phyloP scores from a whole-genome alignment of 805 yeast genomes.

The Candida bentonensis region DNA sequence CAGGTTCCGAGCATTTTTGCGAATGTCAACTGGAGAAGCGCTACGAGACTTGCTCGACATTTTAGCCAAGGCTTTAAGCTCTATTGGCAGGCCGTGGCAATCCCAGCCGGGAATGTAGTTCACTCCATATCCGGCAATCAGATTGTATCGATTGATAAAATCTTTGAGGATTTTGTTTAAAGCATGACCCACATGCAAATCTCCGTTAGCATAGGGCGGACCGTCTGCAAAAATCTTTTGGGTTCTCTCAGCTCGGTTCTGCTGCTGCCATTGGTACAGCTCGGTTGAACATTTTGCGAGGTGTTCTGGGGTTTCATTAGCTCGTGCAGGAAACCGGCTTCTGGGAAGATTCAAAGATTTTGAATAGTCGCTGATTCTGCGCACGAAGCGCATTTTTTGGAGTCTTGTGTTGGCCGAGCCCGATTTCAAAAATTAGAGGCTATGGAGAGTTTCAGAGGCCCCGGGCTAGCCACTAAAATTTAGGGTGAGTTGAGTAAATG shows the following conservation, averaged over 20 bases:
- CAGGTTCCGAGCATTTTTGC: conserved; percentile 51
- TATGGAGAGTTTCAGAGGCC: too few relatives aligned
- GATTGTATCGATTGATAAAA: conserved; percentile 58
- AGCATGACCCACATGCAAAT: conserved; percentile 83
- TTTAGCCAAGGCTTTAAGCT: conserved; percentile 56
- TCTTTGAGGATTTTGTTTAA: conserved; percentile 83
- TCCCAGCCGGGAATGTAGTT: conserved; percentile 94
- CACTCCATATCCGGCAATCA: conserved; percentile 48
- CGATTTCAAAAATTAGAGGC: too few relatives aligned
- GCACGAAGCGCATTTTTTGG: not conserved
- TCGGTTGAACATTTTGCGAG: conserved; percentile 42
- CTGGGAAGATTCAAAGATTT: conserved; percentile 49
- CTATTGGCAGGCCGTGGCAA: conserved; percentile 96
- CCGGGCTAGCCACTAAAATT: too few relatives aligned
- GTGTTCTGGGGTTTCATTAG: conserved; percentile 32
- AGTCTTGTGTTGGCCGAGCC: too few relatives aligned
- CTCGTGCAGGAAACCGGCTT: conserved; percentile 52
- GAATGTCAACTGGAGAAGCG: conserved; percentile 33
- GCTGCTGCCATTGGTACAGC: conserved; percentile 52
- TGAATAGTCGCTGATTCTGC: conserved; percentile 25
- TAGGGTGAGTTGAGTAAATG: too few relatives aligned
- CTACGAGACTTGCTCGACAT: conserved; percentile 17
- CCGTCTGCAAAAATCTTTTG: conserved; percentile 75
- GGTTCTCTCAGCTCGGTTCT: conserved; percentile 21
- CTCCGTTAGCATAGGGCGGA: conserved; percentile 97